Evolutionary conservation across 345 rosid species (phyloP).

Genomic region (Syzygium aromaticum): DNA sequence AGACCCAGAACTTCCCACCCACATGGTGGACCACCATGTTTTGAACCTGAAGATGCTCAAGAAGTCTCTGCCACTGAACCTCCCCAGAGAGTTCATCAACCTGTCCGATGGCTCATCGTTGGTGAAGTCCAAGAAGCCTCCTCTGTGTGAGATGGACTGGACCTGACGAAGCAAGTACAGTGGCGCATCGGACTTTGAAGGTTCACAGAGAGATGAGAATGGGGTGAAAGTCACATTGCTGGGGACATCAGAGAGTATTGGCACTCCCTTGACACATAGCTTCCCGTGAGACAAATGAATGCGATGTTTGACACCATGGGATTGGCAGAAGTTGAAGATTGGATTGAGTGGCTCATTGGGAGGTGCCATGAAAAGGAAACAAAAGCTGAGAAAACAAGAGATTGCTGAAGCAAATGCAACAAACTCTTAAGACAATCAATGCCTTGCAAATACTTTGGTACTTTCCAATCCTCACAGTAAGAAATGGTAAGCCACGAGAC

Average conservation of each 20-base stretch:
- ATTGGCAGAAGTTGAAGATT: background rate
- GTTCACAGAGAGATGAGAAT: slow-evolving; percentile 21
- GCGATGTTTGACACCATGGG: background rate
- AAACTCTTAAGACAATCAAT: background rate
- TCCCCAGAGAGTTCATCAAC: slow-evolving; percentile 50
- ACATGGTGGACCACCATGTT: slow-evolving; percentile 84
- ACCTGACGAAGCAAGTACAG: slow-evolving; percentile 33
- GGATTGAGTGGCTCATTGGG: background rate
- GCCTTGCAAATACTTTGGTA: background rate
- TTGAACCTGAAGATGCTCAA: slow-evolving; percentile 65
- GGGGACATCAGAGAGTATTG: slow-evolving; percentile 60
- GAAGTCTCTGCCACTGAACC: slow-evolving; percentile 43
- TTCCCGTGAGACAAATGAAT: slow-evolving; percentile 30
- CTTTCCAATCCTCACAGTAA: background rate
- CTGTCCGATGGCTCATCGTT: slow-evolving; percentile 24
- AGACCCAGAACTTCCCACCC: slow-evolving; percentile 69
- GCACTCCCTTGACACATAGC: slow-evolving; percentile 32
- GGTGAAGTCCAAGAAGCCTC: slow-evolving; percentile 59
- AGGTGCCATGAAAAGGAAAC: background rate
- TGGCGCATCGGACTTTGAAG: slow-evolving; percentile 32
- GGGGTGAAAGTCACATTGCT: slow-evolving; percentile 42
- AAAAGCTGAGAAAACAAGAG: background rate
- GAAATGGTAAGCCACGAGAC: background rate
- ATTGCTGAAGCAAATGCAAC: background rate
- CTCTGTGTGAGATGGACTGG: slow-evolving; percentile 39